These are phyloP conservation scores for Tolypocladium sp. DNA, from an alignment of 2,329 filamentous ascomycete genomes.

Conservation along the genomic window DNA sequence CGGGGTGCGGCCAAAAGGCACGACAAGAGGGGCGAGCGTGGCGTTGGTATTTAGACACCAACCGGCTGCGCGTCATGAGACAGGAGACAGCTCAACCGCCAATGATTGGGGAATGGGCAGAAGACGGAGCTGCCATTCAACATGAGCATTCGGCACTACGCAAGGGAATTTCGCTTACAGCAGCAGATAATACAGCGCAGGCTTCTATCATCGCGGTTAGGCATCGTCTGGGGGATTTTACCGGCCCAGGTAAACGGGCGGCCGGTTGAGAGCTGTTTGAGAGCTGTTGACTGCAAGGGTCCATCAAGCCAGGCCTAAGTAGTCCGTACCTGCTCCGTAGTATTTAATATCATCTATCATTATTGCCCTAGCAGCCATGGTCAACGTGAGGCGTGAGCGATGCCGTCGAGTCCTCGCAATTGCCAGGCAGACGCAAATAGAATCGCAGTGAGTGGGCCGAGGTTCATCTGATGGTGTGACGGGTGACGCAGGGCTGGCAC, in stretches of 20 bases:
- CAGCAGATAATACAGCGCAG: not conserved
- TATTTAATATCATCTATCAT: not conserved
- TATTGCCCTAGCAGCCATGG: too few relatives aligned
- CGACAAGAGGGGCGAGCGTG: not conserved
- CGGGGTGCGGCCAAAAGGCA: not conserved
- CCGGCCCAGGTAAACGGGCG: not conserved
- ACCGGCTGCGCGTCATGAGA: not conserved
- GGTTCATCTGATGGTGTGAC: not conserved
- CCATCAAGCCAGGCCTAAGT: not conserved
- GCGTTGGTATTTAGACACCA: constrained; percentile 2
- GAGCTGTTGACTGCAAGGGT: not conserved
- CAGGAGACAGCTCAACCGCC: constrained; percentile 2
- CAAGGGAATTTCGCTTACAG: not conserved
- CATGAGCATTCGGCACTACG: not conserved
- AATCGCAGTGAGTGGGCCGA: not conserved
- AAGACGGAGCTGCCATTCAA: constrained; percentile 3
- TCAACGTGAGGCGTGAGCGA: not conserved
- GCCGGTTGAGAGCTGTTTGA: not conserved
- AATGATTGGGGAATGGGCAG: constrained; percentile 2
- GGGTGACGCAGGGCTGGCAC: not conserved
- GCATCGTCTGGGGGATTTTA: not conserved
- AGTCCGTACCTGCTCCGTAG: not conserved
- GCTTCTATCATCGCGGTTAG: not conserved
- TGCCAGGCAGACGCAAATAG: not conserved
- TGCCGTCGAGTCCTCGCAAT: not conserved